Evolutionary conservation across 306 rosid species (phyloP).

Genomic region (Trichosanthes cucumerina): DNA sequence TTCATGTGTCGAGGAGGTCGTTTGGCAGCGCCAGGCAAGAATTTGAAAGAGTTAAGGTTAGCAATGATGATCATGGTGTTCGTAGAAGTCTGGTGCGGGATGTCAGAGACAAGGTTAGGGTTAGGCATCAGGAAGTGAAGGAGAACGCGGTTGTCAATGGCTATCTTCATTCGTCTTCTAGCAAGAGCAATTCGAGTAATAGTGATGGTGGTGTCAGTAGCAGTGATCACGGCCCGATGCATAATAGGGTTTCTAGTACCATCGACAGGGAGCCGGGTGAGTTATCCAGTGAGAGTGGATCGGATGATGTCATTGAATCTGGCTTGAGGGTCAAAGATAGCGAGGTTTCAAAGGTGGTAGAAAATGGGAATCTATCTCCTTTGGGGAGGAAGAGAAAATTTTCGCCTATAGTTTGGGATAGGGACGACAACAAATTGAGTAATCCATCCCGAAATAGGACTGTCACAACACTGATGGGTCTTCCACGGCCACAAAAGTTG

Average conservation of each 20-base stretch:
- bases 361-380: conserved; percentile 32
- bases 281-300: conserved; percentile 85
- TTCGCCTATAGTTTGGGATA: conserved; percentile 54
- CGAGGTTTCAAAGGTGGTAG: conserved; percentile 29
- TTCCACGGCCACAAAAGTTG: conserved; percentile 58
- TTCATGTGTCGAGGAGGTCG: conserved; percentile 23
- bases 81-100: conserved; percentile 38
- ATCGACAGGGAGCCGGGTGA: conserved; percentile 88
- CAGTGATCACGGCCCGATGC: conserved; percentile 36
- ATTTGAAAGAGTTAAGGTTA: conserved; percentile 29
- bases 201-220: conserved; percentile 8
- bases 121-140: conserved; percentile 48
- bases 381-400: conserved; percentile 56
- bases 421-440: conserved; percentile 30
- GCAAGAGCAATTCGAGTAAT: conserved; percentile 57
- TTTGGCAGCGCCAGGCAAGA: conserved; percentile 50
- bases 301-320: conserved; percentile 79
- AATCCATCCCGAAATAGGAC: conserved; percentile 20
- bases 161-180: conserved; percentile 33
- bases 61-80: conserved; percentile 31
- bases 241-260: conserved; percentile 38
- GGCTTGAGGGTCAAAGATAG: conserved; percentile 26
- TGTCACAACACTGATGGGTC: conserved; percentile 6
- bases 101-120: conserved; percentile 48
- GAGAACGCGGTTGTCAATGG: conserved; percentile 52